phyloP scores from a whole-genome alignment of 1,284 basidiomycete species.

The Thelephora terrestris region DNA sequence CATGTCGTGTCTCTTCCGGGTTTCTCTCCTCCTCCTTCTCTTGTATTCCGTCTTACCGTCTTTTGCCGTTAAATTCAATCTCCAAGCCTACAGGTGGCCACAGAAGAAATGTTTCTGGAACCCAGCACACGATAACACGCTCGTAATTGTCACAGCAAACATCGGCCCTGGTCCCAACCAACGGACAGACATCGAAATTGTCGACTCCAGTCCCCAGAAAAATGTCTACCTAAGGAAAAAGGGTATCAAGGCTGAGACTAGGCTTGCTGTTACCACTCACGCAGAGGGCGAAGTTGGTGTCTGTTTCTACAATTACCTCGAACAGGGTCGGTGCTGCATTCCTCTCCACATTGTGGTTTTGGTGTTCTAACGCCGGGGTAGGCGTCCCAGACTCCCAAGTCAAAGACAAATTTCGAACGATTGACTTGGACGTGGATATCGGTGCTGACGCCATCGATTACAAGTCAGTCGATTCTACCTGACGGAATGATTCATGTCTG shows the following conservation, averaged over 20 bases:
- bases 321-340: constrained; percentile 46
- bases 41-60: constrained; percentile 24
- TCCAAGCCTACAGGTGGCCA: constrained; percentile 62
- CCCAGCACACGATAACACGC: constrained; percentile 72
- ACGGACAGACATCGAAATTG: constrained; percentile 87
- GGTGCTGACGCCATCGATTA: constrained; percentile 98
- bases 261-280: constrained; percentile 92
- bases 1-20: constrained; percentile 2
- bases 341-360: neutral
- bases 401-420: constrained; percentile 45
- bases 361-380: constrained; percentile 12
- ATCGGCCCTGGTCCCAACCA: constrained; percentile 65
- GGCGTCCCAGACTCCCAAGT: constrained; percentile 37
- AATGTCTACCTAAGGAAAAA: constrained; percentile 91
- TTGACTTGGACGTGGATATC: constrained; percentile 96
- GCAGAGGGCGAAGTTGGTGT: constrained; percentile 91
- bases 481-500: neutral
- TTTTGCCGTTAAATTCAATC: constrained; percentile 74
- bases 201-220: constrained; percentile 80
- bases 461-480: constrained; percentile 52
- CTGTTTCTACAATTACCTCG: constrained; percentile 80
- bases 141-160: constrained; percentile 93
- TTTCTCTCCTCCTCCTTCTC: constrained; percentile 27
- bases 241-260: constrained; percentile 82
- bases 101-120: constrained; percentile 88